A percentile compares a stretch with the other conserved stretches of the same genome.
phyloP scores from a whole-genome alignment of 2,329 filamentous ascomycete species.

The Aspergillus hiratsukae region DNA sequence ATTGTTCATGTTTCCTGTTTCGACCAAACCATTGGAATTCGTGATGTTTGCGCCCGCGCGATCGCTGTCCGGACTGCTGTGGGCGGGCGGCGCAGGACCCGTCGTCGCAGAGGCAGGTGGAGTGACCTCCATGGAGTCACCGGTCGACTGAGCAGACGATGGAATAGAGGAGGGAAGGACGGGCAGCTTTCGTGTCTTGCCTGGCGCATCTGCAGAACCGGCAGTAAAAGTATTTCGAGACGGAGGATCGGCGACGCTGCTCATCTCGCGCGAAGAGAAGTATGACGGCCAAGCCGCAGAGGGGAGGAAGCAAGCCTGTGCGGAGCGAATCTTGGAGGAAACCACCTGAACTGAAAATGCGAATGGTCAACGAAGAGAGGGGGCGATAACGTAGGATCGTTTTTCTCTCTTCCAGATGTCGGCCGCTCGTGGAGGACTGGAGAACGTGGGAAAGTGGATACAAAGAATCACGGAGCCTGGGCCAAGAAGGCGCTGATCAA shows the following conservation, averaged over 20 bases:
- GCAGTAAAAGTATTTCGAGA: constrained; percentile 44
- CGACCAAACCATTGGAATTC: constrained; percentile 29
- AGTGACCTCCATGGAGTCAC: constrained; percentile 54
- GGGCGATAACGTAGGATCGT: constrained; percentile 7
- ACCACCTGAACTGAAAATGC: constrained; percentile 2
- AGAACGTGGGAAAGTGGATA: constrained; percentile 24
- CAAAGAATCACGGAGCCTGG: constrained; percentile 17
- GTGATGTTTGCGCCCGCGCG: constrained; percentile 32
- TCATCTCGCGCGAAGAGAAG: constrained; percentile 31
- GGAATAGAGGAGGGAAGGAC: constrained; percentile 47
- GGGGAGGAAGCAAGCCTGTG: constrained; percentile 5
- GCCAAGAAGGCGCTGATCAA: constrained; percentile 29
- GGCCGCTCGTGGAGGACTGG: constrained; percentile 18
- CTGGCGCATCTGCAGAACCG: constrained; percentile 35
- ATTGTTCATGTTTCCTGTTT: constrained; percentile 24
- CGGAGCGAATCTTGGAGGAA: constrained; percentile 1
- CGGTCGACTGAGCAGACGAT: constrained; percentile 38
- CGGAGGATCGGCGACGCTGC: constrained; percentile 38
- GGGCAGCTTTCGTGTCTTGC: constrained; percentile 49
- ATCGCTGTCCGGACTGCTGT: constrained; percentile 48
- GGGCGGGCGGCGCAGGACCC: constrained; percentile 41
- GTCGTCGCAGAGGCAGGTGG: constrained; percentile 45
- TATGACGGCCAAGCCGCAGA: constrained; percentile 13
- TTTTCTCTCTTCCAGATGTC: constrained; percentile 10
- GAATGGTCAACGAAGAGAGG: constrained; percentile 9